Percentiles rank a stretch among this genome's conserved stretches.
phyloP scores from a whole-genome alignment of 371 early-diverging fungal genomes.

The Haplosporangium sp. region DNA sequence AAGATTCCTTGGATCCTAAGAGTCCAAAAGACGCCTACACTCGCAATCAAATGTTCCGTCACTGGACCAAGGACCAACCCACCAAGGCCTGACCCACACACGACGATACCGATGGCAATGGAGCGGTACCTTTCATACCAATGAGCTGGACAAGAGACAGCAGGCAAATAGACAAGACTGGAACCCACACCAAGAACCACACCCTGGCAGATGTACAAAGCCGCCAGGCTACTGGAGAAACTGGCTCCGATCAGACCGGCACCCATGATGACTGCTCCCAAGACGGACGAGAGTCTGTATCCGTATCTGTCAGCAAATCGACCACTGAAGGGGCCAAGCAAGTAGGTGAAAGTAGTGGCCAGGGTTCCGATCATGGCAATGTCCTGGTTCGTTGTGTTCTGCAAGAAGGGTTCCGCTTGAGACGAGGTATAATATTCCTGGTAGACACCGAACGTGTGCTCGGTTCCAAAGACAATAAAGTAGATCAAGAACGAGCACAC shows the following conservation, averaged over 20 bases:
- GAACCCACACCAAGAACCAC: conserved; percentile 74
- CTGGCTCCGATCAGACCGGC: conserved; percentile 51
- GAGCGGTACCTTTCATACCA: conserved; percentile 70
- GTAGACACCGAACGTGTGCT: conserved; percentile 62
- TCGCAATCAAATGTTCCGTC: conserved; percentile 38
- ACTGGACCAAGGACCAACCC: conserved; percentile 58
- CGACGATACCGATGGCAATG: conserved; percentile 74
- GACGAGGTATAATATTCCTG: conserved; percentile 57
- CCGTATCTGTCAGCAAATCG: conserved; percentile 57
- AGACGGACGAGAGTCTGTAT: conserved; percentile 54
- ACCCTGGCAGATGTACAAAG: conserved; percentile 73
- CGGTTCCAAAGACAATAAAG: conserved; percentile 66
- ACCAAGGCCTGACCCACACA: conserved; percentile 73
- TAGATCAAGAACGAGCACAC: conserved; percentile 63
- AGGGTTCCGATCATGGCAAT: conserved; percentile 66
- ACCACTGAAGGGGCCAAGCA: conserved; percentile 59
- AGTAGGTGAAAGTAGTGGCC: conserved; percentile 56
- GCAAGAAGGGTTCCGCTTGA: conserved; percentile 37
- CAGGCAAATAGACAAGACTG: conserved; percentile 68
- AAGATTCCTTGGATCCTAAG: conserved; percentile 54
- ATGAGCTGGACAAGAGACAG: conserved; percentile 62
- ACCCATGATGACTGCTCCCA: conserved; percentile 53
- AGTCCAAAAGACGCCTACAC: conserved; percentile 51
- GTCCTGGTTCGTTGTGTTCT: conserved; percentile 39
- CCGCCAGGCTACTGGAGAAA: conserved; percentile 60